Evolutionary conservation across 371 early-diverging fungal genomes (phyloP), one percentile per base, ranked within the genome.

Genomic region (Mucor lusitanicus): DNA sequence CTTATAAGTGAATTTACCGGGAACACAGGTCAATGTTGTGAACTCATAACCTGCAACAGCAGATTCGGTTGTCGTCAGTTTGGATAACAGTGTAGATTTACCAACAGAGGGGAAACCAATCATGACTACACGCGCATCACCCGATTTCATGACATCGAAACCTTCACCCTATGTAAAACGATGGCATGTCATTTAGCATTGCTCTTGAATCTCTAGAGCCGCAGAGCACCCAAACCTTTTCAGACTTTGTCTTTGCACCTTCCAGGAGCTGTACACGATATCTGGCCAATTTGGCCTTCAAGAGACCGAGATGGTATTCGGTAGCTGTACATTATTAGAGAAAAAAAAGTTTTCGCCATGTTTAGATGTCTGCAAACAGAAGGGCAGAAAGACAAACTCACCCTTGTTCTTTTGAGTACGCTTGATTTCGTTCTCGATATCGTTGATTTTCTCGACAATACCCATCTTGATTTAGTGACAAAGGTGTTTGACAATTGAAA

Each of bases 51-150:
- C 91, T 58, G 89, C 93, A 57, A 95, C 97, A 72, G 95, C 97
- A 6, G 97, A 96, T 70, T 95, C 92, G 0, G 98, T 96, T 40
- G 94, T 91, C 17, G 99, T 99, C 32, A 98, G 76, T 79, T 96
- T 98, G 72, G 91, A 92, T 58, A 99, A 86, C 53, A 99, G 82
- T 3, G 99, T 99, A 21, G 95, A 95, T 82, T 99, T 99, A 60
- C 99, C 99, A 21, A 99, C 99, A 13, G 98, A 98, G 12, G 99
- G 99, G 73, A 99, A 99, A 61, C 84, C 99, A 74, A 99, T 96
- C 85, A 99, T 89, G 3, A 96, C 99, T 32, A 99, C 97, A 61
- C 99, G 91, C 6, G 99, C 99, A 77, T 98, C 98, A 12, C 99
- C 99, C 35, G 95, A 94, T 82, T 98, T 95, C 88, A 97, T 95